Evolutionary conservation across 1,139 yeast genomes (phyloP).

Genomic region (Lodderomyces jiufengensis): DNA sequence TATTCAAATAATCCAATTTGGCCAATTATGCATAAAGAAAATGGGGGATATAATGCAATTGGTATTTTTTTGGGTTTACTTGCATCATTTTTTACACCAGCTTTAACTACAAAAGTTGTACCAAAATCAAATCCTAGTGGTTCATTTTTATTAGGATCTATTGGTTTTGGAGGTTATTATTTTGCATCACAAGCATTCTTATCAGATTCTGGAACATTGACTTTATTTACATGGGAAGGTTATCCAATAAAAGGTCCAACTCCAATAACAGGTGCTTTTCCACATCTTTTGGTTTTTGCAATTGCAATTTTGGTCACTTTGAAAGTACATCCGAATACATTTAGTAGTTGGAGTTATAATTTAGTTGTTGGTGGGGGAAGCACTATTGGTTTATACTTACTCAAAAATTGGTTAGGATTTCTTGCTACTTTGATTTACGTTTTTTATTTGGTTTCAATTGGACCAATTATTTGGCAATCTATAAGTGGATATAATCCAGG

Average conservation of each 20-base stretch:
- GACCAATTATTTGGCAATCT: conserved; percentile 62
- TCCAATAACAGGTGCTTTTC: conserved; percentile 82
- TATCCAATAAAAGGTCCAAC: conserved; percentile 84
- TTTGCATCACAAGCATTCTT: conserved; percentile 73
- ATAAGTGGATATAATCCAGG: conserved; percentile 60
- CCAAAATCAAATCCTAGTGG: conserved; percentile 23
- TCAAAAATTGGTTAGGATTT: conserved; percentile 79
- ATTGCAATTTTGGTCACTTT: conserved; percentile 46
- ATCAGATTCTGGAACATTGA: conserved; percentile 79
- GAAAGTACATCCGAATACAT: conserved; percentile 22
- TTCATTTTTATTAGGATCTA: conserved; percentile 47
- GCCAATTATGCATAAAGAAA: conserved; percentile 86
- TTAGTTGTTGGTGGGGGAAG: conserved; percentile 47
- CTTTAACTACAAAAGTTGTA: conserved; percentile 8
- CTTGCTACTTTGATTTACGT: conserved; percentile 69
- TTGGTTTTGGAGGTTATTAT: conserved; percentile 76
- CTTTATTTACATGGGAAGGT: conserved; percentile 94
- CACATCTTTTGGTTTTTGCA: conserved; percentile 58
- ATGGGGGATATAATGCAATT: conserved; percentile 80
- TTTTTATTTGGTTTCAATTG: conserved; percentile 56
- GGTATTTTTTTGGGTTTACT: conserved; percentile 69
- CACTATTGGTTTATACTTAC: conserved; percentile 45
- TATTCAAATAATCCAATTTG: conserved; percentile 91
- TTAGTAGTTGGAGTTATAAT: conserved; percentile 26
- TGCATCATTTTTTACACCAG: conserved; percentile 54